Base-by-base conservation (phyloP, 1,284 basidiomycete species). In the Cryptococcus sp. region DNA sequence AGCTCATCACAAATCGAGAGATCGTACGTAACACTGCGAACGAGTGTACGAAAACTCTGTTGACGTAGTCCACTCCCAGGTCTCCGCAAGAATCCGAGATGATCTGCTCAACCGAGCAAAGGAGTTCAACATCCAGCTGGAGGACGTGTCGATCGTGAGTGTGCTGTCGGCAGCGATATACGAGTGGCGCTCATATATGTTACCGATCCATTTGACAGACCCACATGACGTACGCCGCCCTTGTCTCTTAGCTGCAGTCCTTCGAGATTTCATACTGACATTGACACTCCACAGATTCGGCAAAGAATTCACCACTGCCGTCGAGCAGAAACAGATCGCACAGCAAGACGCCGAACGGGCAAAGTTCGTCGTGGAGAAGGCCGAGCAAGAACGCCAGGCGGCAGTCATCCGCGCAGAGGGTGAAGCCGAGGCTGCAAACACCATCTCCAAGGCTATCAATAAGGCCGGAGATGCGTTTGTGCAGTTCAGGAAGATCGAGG, bases 311-410 rank as follows among this genome's bases (percentile, higher is more conserved):
- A 85, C 84, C 19, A 81, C 82, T 55, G 96, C 96, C 39, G 96
- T 99, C 17, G 96, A 99, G 82, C 94, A 95, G 60, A 99, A 99
- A 80, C 77, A 78, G 59, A 78, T 78, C 54, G 75, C 75, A 8
- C 76, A 79, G 68, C 78, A 79, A 90, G 93, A 96, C 81, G 94
- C 94, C 61, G 96, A 99, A 81, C 87, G 96, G 48, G 95, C 95
- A 64, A 98, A 96, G 80, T 99, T 99, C 79, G 91, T 99, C 66
- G 95, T 99, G 65, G 96, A 99, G 57, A 76, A 77, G 60, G 93
- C 96, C 39, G 95, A 99, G 78, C 96, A 99, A 88, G 96, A 99
- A 80, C 88, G 94, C 59, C 95, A 99, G 82, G 96, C 95, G 1
- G 88, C 92, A 6, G 94, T 99, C 64, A 97, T 99, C 65, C 87